phyloP scores from a whole-genome alignment of 305 asterid genomes.

The Solanum aculeatissimum region DNA sequence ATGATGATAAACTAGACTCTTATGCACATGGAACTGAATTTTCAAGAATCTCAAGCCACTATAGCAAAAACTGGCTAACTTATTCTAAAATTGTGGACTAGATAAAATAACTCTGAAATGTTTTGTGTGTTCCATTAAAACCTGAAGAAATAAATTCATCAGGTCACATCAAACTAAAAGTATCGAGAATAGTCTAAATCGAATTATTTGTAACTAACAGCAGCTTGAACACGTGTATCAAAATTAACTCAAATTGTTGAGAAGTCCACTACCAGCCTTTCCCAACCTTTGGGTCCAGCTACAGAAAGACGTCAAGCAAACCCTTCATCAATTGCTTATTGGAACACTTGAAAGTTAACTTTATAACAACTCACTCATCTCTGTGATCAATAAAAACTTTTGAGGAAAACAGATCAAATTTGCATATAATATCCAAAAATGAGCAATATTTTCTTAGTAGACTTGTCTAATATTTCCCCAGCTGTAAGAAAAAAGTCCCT shows the following conservation, averaged over 20 bases:
- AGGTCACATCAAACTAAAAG: neutral
- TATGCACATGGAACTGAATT: neutral
- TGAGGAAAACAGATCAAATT: neutral
- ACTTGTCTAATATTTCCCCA: neutral
- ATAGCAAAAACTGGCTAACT: neutral
- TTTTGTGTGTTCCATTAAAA: neutral
- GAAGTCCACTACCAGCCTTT: neutral
- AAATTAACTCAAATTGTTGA: neutral
- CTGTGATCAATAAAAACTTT: neutral
- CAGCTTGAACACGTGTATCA: neutral
- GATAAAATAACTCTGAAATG: neutral
- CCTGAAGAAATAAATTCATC: neutral
- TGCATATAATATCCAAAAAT: neutral
- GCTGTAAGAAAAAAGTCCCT: neutral
- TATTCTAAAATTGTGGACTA: neutral
- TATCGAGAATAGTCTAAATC: neutral
- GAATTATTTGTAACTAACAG: neutral
- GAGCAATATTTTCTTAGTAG: neutral
- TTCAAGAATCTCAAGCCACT: neutral
- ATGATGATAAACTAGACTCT: neutral
- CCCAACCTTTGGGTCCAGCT: neutral
- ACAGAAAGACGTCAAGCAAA: neutral
- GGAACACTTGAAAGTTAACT: neutral
- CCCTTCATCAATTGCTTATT: neutral
- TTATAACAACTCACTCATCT: neutral